Percentiles rank a stretch among this genome's conserved stretches.
phyloP scores from a whole-genome alignment of 139 green algal species.

The Micractinium sp. region DNA sequence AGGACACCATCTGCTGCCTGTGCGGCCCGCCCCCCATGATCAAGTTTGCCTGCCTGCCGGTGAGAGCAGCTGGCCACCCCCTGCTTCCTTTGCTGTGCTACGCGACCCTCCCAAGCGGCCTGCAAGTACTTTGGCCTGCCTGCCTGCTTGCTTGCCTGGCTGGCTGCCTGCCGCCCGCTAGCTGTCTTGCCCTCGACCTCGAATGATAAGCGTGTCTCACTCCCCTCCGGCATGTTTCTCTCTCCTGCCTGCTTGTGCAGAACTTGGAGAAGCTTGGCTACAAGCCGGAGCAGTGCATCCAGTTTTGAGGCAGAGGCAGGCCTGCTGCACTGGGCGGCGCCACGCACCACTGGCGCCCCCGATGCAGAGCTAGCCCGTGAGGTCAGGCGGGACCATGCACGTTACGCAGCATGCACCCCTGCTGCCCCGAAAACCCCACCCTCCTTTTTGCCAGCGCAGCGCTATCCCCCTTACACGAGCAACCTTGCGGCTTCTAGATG shows the following conservation, averaged over 20 bases:
- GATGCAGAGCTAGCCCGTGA: too few relatives aligned
- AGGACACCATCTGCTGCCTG: slow-evolving; percentile 77
- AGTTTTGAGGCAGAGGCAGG: slow-evolving; percentile 52
- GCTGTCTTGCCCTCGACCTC: neutral
- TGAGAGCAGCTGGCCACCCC: neutral
- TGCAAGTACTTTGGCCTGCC: too few relatives aligned
- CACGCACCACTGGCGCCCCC: too few relatives aligned
- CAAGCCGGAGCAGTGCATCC: slow-evolving; percentile 61
- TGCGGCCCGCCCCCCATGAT: slow-evolving; percentile 95
- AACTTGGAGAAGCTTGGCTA: slow-evolving; percentile 78
- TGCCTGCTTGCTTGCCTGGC: too few relatives aligned
- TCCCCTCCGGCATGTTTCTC: neutral
- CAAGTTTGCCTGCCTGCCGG: slow-evolving; percentile 85
- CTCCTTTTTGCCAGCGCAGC: too few relatives aligned
- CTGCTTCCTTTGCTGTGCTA: neutral
- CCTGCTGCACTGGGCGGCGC: too few relatives aligned
- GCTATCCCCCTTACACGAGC: too few relatives aligned
- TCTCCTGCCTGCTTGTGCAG: neutral
- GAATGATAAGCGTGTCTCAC: too few relatives aligned
- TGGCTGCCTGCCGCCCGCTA: neutral
- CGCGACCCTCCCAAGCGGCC: neutral
- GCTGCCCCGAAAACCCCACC: too few relatives aligned
- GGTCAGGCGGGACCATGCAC: too few relatives aligned
- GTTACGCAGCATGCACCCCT: too few relatives aligned
- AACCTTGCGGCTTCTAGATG: too few relatives aligned